Conservation (phyloP, 176 grass and related monocot species). For the Eragrostis curvula region DNA sequence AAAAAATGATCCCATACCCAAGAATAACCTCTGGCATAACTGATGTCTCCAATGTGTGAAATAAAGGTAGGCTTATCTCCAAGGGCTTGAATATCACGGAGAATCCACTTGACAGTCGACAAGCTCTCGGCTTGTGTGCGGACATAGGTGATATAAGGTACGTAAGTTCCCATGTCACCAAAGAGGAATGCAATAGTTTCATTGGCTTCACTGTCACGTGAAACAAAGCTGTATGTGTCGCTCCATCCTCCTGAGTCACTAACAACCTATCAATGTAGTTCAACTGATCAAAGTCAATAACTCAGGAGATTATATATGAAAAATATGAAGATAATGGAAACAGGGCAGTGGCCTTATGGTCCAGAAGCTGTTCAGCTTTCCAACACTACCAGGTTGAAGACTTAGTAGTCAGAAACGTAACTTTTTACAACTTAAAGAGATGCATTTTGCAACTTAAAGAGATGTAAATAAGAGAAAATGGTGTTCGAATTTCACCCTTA, state of each 20-base stretch:
- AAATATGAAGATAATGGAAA: background rate
- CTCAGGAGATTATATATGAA: background rate
- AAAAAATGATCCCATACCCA: slow-evolving; percentile 99
- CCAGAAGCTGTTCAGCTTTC: background rate
- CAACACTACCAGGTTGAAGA: background rate
- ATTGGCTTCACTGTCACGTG: slow-evolving; percentile 74
- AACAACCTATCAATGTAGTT: slow-evolving; percentile 67
- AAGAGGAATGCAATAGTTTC: slow-evolving; percentile 87
- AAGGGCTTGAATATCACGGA: slow-evolving; percentile 81
- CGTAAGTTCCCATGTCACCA: slow-evolving; percentile 93
- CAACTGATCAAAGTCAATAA: slow-evolving; percentile 25
- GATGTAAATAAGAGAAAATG: background rate
- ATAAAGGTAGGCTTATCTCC: slow-evolving; percentile 81
- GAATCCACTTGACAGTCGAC: slow-evolving; percentile 87
- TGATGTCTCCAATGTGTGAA: slow-evolving; percentile 96
- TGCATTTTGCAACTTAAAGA: too few species aligned
- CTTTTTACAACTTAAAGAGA: background rate
- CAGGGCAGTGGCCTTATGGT: background rate
- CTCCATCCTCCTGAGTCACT: slow-evolving; percentile 88
- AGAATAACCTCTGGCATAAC: slow-evolving; percentile 87
- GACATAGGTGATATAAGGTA: slow-evolving; percentile 80
- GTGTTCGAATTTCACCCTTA: background rate
- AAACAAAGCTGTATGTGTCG: slow-evolving; percentile 72
- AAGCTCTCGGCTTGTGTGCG: slow-evolving; percentile 85
- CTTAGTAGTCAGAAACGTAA: slow-evolving; percentile 1